Conservation (phyloP, 306 rosid species). For the Gillenia trifoliata region DNA sequence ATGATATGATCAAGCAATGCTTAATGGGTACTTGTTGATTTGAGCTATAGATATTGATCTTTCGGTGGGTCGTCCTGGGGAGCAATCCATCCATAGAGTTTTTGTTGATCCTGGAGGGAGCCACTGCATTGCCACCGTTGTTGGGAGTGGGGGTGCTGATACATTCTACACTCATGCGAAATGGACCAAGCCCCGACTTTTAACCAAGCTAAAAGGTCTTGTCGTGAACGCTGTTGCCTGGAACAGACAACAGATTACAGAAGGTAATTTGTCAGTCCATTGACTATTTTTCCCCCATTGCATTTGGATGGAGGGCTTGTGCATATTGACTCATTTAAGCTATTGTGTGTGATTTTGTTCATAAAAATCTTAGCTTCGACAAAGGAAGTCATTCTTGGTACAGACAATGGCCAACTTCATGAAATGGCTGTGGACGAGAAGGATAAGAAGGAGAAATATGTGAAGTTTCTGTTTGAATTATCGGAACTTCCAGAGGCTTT, state of each 20-base stretch:
- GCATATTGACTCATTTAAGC: background rate
- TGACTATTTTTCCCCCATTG: background rate
- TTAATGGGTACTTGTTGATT: constrained; percentile 21
- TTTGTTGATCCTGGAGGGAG: constrained; percentile 98
- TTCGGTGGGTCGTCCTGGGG: constrained; percentile 81
- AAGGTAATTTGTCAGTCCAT: constrained; percentile 44
- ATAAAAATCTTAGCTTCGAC: constrained; percentile 58
- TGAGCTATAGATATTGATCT: constrained; percentile 75
- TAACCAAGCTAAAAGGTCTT: constrained; percentile 76
- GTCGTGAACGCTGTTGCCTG: constrained; percentile 92
- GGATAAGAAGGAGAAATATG: constrained; percentile 91
- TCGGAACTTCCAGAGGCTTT: constrained; percentile 76
- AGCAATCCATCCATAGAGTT: constrained; percentile 89
- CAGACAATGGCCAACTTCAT: constrained; percentile 79
- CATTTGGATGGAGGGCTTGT: background rate
- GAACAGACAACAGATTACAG: constrained; percentile 88
- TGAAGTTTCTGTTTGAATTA: constrained; percentile 66
- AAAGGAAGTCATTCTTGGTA: constrained; percentile 85
- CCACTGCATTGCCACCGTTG: constrained; percentile 80
- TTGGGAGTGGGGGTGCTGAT: constrained; percentile 78
- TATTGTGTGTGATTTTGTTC: background rate
- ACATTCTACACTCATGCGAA: constrained; percentile 89
- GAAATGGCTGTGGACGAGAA: constrained; percentile 92
- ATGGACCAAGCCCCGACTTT: constrained; percentile 84
- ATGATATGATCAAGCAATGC: constrained; percentile 1